These are phyloP conservation scores for Dictyostelium discoideum DNA, from an alignment of 78 protist species.

Conservation along the genomic window dicty_2.7 NC_007088.5:5496001-5496500, in stretches of 20 bases:
- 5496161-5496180: background rate
- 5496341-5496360: constrained; percentile 35
- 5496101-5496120: background rate
- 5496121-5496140: background rate
- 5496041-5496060: background rate
- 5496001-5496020: background rate
- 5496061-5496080: background rate
- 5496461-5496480: constrained; percentile 48
- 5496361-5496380: constrained; percentile 22
- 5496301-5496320: background rate
- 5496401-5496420: background rate
- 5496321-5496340: constrained; percentile 51
- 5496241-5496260: constrained; percentile 50
- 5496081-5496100: background rate
- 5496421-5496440: constrained; percentile 49
- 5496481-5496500: background rate
- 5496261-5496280: constrained; percentile 35
- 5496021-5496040: constrained; percentile 10
- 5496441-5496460: constrained; percentile 47
- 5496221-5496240: constrained; percentile 39
- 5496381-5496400: constrained; percentile 15
- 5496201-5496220: constrained; percentile 13
- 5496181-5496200: background rate
- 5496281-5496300: constrained; percentile 48
- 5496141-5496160: background rate